Base-by-base conservation (phyloP, 345 rosid genomes). In the Gossypium rotundifolium region DNA sequence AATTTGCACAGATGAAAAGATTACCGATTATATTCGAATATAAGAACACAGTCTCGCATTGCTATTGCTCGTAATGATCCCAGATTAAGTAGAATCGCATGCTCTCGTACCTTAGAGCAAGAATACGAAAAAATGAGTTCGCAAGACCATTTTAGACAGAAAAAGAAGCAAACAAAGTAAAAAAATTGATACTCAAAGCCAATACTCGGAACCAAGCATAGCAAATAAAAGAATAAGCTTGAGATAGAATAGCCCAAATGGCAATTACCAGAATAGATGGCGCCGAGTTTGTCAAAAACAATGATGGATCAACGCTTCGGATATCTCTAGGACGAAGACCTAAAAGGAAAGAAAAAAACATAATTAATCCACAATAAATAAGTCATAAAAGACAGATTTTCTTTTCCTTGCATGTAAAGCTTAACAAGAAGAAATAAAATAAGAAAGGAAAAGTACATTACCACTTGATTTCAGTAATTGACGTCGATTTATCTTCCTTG, bases 271-370 rank as follows among this genome's bases (percentile, higher is more conserved):
- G 84, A 76, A 95, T 83, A 48, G 98, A 85, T 14, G 99, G 99
- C 85, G 88, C 78, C 7, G 99, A 95, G 76, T 95, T 91, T 48
- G 95, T 95, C 87, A 95, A 79, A 80, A 93, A 95, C 83, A 95
- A 82, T 0, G 98, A 91, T 25, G 98, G 99, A 88, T 95, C 99
- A 78, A 95, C 87, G 58, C 98, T 95, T 58, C 99, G 77, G 44
- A 95, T 80, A 75, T 95, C 99, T 79, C 99, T 81, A 9, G 98
- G 99, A 27, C 99, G 96, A 74, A 95, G 99, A 79, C 99, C 99
- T 95, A 33, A 76, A 76, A 20, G 13, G 13, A 51, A 29, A 25
- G 5, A 68, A 13, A 27, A 27, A 51, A 29, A 29, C 44, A 61
- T 52, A 23, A 17, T 66, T 25, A 48, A 46, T 29, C 61, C 52